Conservation (phyloP, 176 grass and related monocot genomes). For the Rhynchospora breviuscula region DNA sequence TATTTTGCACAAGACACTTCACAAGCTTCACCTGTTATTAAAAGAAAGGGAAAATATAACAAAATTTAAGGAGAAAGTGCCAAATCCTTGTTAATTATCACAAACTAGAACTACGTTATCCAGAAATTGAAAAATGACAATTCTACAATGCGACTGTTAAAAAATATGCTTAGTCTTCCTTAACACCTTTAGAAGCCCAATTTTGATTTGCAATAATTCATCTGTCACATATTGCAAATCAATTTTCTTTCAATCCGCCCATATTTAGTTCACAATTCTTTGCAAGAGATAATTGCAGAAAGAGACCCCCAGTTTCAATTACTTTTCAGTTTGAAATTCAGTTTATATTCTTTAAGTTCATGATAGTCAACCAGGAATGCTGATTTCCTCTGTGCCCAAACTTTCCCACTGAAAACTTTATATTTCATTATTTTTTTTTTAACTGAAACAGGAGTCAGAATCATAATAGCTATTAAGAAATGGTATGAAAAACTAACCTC, state of each 20-base stretch:
- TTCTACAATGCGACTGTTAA: background rate
- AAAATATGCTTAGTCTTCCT: background rate
- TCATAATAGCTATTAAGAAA: background rate
- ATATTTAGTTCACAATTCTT: background rate
- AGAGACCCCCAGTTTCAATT: background rate
- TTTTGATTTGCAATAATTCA: background rate
- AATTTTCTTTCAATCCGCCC: background rate
- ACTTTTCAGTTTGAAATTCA: background rate
- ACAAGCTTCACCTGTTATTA: constrained; percentile 77
- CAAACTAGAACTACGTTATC: background rate
- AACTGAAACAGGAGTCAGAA: background rate
- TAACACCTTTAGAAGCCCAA: background rate
- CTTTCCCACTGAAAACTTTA: background rate
- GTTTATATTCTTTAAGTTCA: background rate
- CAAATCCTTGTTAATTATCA: constrained; percentile 2
- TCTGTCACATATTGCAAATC: background rate
- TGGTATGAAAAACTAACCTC: constrained; percentile 29
- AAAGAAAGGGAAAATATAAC: constrained; percentile 13
- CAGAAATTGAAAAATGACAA: background rate
- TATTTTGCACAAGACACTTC: constrained; percentile 88
- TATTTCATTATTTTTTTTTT: background rate
- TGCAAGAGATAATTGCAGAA: background rate
- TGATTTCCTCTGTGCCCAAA: background rate
- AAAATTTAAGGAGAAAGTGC: background rate
- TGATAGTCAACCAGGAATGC: background rate